phyloP scores from a whole-genome alignment of 1,284 basidiomycete genomes.

The Ustilago xerochloae region DNA sequence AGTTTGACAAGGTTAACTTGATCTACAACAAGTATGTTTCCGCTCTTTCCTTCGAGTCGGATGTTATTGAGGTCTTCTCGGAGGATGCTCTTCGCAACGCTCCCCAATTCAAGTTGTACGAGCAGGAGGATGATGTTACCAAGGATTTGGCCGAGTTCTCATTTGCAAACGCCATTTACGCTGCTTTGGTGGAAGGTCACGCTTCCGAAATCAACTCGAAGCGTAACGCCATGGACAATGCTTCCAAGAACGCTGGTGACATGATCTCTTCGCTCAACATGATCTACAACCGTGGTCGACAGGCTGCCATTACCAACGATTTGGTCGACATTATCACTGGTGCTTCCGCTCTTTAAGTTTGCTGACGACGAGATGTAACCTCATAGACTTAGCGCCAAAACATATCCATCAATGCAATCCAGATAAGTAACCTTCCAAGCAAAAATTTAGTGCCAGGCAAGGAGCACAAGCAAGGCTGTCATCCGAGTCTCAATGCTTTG shows the following conservation, averaged over 20 bases:
- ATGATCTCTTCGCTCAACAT: slow-evolving; percentile 68
- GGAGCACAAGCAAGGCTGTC: no score
- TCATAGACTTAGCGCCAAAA: not conserved
- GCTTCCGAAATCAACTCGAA: slow-evolving; percentile 85
- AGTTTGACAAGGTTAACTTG: slow-evolving; percentile 86
- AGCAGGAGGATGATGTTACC: slow-evolving; percentile 76
- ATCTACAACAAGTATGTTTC: slow-evolving; percentile 97
- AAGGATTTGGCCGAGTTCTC: slow-evolving; percentile 95
- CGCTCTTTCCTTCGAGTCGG: slow-evolving; percentile 89
- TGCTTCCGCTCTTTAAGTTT: slow-evolving; percentile 70
- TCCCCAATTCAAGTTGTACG: slow-evolving; percentile 64
- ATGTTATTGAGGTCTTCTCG: slow-evolving; percentile 75
- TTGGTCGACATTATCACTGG: slow-evolving; percentile 94
- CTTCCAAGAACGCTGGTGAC: slow-evolving; percentile 89
- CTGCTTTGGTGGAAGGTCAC: slow-evolving; percentile 93
- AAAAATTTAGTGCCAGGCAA: not conserved
- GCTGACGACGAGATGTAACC: not conserved
- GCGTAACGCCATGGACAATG: slow-evolving; percentile 99
- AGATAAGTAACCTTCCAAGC: not conserved
- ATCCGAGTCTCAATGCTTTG: no score
- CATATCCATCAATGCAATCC: slow-evolving; percentile 7
- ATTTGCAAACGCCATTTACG: slow-evolving; percentile 94
- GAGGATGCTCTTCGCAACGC: slow-evolving; percentile 73
- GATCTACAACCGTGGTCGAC: slow-evolving; percentile 92
- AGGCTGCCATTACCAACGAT: slow-evolving; percentile 97